Conservation (phyloP, 2,329 filamentous ascomycete genomes). For the Beauveria caledonica region DNA sequence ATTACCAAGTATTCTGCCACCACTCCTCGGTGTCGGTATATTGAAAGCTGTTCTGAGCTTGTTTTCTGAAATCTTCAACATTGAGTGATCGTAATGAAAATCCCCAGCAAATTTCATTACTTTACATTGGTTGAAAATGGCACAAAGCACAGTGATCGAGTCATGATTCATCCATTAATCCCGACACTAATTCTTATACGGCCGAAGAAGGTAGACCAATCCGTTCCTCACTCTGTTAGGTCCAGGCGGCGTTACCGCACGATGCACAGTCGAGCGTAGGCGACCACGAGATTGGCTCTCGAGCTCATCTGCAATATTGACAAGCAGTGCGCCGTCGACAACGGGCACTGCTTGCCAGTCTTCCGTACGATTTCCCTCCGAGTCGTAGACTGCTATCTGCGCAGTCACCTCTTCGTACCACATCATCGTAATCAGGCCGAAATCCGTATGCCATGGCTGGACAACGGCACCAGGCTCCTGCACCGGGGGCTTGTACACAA, state of each 20-base stretch:
- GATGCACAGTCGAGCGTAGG: conserved; percentile 1
- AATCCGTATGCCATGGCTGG: conserved; percentile 3
- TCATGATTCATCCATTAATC: background rate
- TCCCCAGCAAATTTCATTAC: no score
- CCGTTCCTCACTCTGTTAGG: background rate
- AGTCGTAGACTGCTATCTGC: conserved; percentile 2
- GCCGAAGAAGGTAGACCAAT: conserved; percentile 4
- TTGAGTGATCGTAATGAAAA: background rate
- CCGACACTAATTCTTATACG: background rate
- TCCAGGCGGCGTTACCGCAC: background rate
- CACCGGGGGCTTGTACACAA: conserved; percentile 6
- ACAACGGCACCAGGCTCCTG: conserved; percentile 2
- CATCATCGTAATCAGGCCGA: conserved; percentile 5
- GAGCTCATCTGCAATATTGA: conserved; percentile 7
- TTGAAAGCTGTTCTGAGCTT: no score
- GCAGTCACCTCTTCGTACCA: conserved; percentile 1
- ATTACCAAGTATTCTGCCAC: background rate
- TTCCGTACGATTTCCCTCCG: background rate
- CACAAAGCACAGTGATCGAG: no score
- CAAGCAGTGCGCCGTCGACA: background rate
- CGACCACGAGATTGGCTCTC: background rate
- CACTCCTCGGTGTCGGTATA: background rate
- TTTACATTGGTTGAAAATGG: no score
- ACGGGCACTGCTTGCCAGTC: conserved; percentile 3
- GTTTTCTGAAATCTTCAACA: no score